A percentile compares a stretch with the other conserved stretches of the same genome.
Conservation (phyloP, 2,329 filamentous ascomycete genomes). For the Geosmithia flava region DNA sequence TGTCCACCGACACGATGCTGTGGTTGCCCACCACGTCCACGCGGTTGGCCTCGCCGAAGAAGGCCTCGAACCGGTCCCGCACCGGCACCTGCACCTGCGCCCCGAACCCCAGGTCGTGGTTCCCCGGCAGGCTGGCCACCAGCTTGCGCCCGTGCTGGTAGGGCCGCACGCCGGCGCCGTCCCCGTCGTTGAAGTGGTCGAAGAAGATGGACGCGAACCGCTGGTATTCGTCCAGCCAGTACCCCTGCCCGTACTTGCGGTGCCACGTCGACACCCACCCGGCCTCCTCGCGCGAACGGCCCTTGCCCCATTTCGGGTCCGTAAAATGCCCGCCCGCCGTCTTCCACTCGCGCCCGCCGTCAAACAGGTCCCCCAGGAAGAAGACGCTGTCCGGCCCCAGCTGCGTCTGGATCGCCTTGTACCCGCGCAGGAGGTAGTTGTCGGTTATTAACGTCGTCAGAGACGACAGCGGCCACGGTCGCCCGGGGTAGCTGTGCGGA, state of each 20-base stretch:
- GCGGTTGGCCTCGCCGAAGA: slow-evolving; percentile 83
- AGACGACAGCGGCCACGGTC: slow-evolving; percentile 46
- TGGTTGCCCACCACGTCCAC: slow-evolving; percentile 92
- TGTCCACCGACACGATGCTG: slow-evolving; percentile 85
- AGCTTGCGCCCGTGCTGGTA: slow-evolving; percentile 62
- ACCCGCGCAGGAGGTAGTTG: slow-evolving; percentile 77
- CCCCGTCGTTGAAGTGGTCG: slow-evolving; percentile 49
- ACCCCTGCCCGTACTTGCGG: slow-evolving; percentile 64
- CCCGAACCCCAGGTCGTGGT: slow-evolving; percentile 90
- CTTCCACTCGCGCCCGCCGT: slow-evolving; percentile 91
- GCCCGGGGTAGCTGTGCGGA: slow-evolving; percentile 85
- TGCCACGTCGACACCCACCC: slow-evolving; percentile 53
- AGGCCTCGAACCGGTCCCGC: slow-evolving; percentile 71
- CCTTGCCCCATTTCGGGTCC: slow-evolving; percentile 45
- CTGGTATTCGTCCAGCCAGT: slow-evolving; percentile 77
- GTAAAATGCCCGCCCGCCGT: slow-evolving; percentile 49
- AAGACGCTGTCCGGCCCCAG: slow-evolving; percentile 79
- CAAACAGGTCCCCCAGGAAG: slow-evolving; percentile 90
- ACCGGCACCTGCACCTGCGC: slow-evolving; percentile 71
- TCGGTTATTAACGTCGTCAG: slow-evolving; percentile 59
- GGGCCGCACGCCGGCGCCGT: slow-evolving; percentile 25
- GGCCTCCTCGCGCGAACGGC: slow-evolving; percentile 37
- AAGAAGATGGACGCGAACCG: slow-evolving; percentile 84
- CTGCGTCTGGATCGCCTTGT: slow-evolving; percentile 60
- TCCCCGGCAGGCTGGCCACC: slow-evolving; percentile 78